Conservation (phyloP, 257 asterid genomes). For the Thymus mandschuricus region DNA sequence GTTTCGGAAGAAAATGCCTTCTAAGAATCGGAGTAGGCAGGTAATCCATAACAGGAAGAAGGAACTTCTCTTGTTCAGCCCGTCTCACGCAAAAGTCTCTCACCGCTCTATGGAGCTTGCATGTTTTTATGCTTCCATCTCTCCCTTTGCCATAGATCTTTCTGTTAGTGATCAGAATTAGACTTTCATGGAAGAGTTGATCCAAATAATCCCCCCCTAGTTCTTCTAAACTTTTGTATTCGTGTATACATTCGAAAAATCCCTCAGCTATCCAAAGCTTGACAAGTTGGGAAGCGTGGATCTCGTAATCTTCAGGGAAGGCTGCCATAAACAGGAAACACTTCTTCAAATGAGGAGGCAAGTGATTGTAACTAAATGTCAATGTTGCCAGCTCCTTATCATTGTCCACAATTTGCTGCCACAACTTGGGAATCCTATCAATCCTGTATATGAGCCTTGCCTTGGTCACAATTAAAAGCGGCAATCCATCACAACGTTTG, state of each 20-base stretch:
- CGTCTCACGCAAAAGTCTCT: not conserved
- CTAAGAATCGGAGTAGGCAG: not conserved
- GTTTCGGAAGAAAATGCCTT: not conserved
- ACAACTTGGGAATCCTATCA: not conserved
- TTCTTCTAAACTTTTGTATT: not conserved
- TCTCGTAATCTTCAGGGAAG: conserved; percentile 6
- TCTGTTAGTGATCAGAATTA: not conserved
- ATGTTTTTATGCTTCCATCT: not conserved
- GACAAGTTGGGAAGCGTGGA: not conserved
- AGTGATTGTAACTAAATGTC: not conserved
- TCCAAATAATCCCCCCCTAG: not conserved
- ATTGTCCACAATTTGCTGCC: not conserved
- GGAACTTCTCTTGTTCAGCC: not conserved
- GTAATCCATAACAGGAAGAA: not conserved
- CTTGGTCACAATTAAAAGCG: not conserved
- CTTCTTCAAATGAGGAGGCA: not conserved
- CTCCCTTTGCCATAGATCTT: not conserved
- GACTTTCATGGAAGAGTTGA: not conserved
- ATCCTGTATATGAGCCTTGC: not conserved
- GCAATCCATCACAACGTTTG: not conserved
- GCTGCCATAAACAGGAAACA: not conserved
- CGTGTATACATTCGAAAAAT: not conserved
- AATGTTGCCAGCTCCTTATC: not conserved
- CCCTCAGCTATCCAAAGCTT: not conserved
- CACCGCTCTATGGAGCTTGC: not conserved